These are phyloP conservation scores for Mortierella antarctica DNA, from an alignment of 192 early-diverging fungal species.

Conservation along the genomic window DNA sequence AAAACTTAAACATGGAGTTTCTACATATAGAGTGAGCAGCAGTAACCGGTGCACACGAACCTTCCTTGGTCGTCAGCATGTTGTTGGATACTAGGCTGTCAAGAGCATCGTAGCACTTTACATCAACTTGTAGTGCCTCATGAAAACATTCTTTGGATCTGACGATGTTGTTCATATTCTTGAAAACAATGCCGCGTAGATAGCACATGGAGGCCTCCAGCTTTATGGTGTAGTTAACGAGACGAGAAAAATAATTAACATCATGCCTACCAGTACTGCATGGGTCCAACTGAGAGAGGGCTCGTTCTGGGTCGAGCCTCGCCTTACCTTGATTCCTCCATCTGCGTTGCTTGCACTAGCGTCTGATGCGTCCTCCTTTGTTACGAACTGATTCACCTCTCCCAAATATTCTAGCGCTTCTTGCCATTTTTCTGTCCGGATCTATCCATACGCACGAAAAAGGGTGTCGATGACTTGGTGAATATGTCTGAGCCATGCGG, in stretches of 20 bases:
- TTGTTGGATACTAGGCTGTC: constrained; percentile 65
- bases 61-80: constrained; percentile 70
- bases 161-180: constrained; percentile 58
- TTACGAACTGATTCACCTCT: constrained; percentile 57
- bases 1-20: constrained; percentile 2
- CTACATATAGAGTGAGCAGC: background rate
- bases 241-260: constrained; percentile 7
- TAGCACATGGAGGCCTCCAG: constrained; percentile 73
- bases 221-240: constrained; percentile 34
- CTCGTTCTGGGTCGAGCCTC: background rate
- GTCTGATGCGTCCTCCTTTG: constrained; percentile 14
- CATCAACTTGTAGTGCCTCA: constrained; percentile 70
- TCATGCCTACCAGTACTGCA: background rate
- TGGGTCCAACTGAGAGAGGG: background rate
- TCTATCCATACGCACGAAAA: constrained; percentile 29
- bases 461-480: background rate
- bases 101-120: constrained; percentile 75
- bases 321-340: constrained; percentile 60
- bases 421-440: constrained; percentile 60
- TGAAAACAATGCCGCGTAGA: constrained; percentile 66
- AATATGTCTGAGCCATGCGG: background rate
- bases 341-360: constrained; percentile 44
- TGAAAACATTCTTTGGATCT: constrained; percentile 70
- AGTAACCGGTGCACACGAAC: constrained; percentile 33
- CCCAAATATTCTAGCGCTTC: constrained; percentile 67